Percentiles rank a stretch among this genome's conserved stretches.
phyloP scores from a whole-genome alignment of 148 eudicot species.

The Mesembryanthemum crystallinum region DNA sequence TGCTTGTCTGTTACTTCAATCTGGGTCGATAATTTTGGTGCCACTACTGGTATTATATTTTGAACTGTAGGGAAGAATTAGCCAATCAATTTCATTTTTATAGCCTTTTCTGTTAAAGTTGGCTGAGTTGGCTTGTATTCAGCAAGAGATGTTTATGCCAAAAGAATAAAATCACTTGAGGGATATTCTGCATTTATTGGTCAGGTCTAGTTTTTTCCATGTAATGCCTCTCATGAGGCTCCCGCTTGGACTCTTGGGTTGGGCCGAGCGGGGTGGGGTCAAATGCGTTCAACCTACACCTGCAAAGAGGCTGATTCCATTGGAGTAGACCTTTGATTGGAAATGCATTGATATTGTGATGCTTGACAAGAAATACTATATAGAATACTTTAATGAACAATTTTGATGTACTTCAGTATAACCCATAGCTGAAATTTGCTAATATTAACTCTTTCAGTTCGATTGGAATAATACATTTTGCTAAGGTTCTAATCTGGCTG shows the following conservation, averaged over 20 bases:
- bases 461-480: neutral
- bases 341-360: neutral
- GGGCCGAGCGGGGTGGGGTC: neutral
- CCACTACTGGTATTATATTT: slow-evolving; percentile 3
- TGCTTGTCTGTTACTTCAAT: neutral
- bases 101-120: neutral
- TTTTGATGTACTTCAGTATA: too few species aligned
- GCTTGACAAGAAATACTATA: neutral
- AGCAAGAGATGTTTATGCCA: neutral
- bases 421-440: too few species aligned
- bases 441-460: too few species aligned
- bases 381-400: neutral
- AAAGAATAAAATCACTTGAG: neutral
- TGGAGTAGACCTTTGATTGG: neutral
- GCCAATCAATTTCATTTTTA: neutral
- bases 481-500: neutral
- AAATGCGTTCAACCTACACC: neutral
- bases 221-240: neutral
- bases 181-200: neutral
- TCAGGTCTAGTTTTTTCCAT: neutral
- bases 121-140: slow-evolving; percentile 3
- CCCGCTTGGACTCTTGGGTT: too few species aligned
- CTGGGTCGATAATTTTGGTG: neutral
- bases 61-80: neutral
- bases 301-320: neutral